Conservation (phyloP, 257 asterid species). For the Scutellaria minor region DNA sequence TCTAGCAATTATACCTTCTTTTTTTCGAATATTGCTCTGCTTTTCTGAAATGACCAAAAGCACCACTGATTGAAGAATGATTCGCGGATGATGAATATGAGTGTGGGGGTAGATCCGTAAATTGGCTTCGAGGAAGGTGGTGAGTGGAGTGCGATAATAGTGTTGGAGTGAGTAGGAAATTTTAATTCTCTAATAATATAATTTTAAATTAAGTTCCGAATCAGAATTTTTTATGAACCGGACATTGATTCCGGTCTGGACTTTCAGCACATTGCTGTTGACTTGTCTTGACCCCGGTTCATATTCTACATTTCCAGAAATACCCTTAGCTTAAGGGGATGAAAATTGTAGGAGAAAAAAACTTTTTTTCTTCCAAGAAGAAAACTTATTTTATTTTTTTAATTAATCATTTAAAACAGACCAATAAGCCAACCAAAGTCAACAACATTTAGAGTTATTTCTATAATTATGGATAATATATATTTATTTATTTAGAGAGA, state of each 20-base stretch:
- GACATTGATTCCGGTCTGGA: slow-evolving; percentile 43
- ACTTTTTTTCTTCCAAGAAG: not conserved
- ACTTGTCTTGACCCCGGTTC: slow-evolving; percentile 40
- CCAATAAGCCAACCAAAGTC: not conserved
- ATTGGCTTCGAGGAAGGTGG: not conserved
- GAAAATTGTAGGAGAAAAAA: not conserved
- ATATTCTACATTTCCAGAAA: slow-evolving; percentile 17
- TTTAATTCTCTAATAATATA: slow-evolving; percentile 16
- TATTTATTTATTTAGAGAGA: no score
- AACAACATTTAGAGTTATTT: no score
- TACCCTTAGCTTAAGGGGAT: slow-evolving; percentile 21
- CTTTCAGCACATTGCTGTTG: slow-evolving; percentile 21
- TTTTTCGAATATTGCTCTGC: not conserved
- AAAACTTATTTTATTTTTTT: no score
- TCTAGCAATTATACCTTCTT: slow-evolving; percentile 19
- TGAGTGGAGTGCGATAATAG: slow-evolving; percentile 30
- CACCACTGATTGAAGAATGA: not conserved
- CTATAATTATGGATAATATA: no score
- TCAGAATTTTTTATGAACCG: slow-evolving; percentile 35
- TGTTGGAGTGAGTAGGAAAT: slow-evolving; percentile 37
- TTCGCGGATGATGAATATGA: not conserved
- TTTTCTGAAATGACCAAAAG: slow-evolving; percentile 20
- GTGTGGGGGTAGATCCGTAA: slow-evolving; percentile 18
- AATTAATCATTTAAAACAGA: not conserved
- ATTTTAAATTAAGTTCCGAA: slow-evolving; percentile 24